A percentile compares a stretch with the other conserved stretches of the same genome.
Conservation (phyloP, 2,329 filamentous ascomycete genomes). For the Neocucurbitaria cava region DNA sequence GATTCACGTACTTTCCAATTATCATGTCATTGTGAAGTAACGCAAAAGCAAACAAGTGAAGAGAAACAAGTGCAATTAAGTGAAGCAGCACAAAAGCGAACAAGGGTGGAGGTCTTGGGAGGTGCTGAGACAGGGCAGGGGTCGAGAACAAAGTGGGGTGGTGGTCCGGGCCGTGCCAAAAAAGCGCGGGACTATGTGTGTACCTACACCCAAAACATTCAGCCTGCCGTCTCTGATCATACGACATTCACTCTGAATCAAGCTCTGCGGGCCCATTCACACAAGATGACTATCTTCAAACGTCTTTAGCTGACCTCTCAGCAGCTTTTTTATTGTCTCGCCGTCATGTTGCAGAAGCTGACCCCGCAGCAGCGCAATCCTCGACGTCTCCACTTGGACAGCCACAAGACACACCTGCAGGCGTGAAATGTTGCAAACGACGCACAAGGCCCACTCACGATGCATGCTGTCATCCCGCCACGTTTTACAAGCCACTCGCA, state of each 20-base stretch:
- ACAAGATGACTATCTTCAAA: too few species aligned
- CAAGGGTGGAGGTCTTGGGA: too few species aligned
- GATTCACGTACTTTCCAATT: too few species aligned
- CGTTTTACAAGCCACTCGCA: slow-evolving; percentile 19
- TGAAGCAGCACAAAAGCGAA: too few species aligned
- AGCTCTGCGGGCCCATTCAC: neutral
- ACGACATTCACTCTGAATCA: neutral
- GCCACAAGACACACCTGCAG: slow-evolving; percentile 13
- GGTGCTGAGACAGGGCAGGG: too few species aligned
- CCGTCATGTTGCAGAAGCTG: neutral
- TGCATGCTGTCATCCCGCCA: slow-evolving; percentile 25
- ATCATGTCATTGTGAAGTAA: too few species aligned
- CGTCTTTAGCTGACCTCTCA: too few species aligned
- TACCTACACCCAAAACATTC: slow-evolving; percentile 4
- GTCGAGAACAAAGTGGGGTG: neutral
- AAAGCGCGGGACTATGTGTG: slow-evolving; percentile 4
- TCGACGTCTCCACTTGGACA: slow-evolving; percentile 4
- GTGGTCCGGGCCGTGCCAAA: slow-evolving; percentile 2
- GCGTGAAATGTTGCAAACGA: slow-evolving; percentile 6
- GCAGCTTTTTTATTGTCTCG: too few species aligned
- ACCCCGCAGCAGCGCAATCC: neutral
- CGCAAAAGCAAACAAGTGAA: too few species aligned
- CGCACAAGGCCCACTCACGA: slow-evolving; percentile 25
- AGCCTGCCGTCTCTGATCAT: neutral
- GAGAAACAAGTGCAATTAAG: too few species aligned